Evolutionary conservation across 495 filamentous ascomycete species (phyloP).

Genomic region (Penicillium soppii): DNA sequence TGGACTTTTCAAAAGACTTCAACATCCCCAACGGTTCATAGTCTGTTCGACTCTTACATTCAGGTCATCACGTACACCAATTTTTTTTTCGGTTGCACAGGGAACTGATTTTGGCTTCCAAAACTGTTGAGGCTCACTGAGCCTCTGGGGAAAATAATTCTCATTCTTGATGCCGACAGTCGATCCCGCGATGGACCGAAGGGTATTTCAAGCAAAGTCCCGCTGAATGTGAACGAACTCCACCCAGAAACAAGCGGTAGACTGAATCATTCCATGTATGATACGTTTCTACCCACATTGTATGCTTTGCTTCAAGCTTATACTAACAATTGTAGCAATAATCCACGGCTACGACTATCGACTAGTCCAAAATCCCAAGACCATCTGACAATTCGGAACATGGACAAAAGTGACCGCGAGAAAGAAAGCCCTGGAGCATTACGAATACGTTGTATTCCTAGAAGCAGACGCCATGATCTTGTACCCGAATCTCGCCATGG

Average conservation of each 20-base stretch:
- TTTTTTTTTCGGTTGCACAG: neutral
- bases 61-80: neutral
- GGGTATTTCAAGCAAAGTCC: slow-evolving; percentile 24
- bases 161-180: slow-evolving; percentile 42
- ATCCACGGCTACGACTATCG: slow-evolving; percentile 58
- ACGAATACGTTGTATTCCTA: slow-evolving; percentile 49
- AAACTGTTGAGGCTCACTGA: slow-evolving; percentile 11
- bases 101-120: neutral
- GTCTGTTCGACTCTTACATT: neutral
- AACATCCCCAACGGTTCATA: neutral
- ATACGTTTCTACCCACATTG: slow-evolving; percentile 1
- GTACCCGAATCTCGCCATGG: slow-evolving; percentile 48
- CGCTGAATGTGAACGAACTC: slow-evolving; percentile 15
- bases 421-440: slow-evolving; percentile 40
- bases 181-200: slow-evolving; percentile 27
- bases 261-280: slow-evolving; percentile 42
- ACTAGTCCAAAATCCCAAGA: slow-evolving; percentile 32
- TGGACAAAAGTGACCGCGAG: slow-evolving; percentile 53
- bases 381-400: slow-evolving; percentile 32
- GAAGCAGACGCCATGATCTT: slow-evolving; percentile 51
- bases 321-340: slow-evolving; percentile 26
- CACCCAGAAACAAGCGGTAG: slow-evolving; percentile 29
- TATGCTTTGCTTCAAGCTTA: too few species aligned
- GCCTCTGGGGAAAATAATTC: slow-evolving; percentile 31
- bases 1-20: neutral